Evolutionary conservation across 495 filamentous ascomycete genomes (phyloP).

Genomic region (Penicillium silybi): DNA sequence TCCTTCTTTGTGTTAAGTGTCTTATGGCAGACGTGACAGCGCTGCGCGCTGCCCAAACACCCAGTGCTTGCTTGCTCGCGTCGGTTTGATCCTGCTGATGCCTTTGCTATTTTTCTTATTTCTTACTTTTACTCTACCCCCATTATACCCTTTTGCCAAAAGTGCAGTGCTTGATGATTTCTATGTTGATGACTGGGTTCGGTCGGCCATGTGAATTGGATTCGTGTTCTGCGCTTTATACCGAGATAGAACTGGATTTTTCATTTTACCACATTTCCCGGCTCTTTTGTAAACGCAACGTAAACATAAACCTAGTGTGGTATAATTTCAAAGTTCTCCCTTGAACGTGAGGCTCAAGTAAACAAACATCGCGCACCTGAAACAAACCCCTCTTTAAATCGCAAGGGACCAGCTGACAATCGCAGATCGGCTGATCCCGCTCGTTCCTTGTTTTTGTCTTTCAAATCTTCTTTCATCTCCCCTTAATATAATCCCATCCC

Average conservation of each 20-base stretch:
- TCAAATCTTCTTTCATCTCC: background rate
- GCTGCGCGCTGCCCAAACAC: constrained; percentile 15
- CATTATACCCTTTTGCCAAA: constrained; percentile 17
- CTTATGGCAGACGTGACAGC: constrained; percentile 6
- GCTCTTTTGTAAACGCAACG: too few relatives aligned
- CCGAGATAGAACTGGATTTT: background rate
- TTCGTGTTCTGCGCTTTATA: constrained; percentile 9
- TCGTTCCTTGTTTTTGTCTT: background rate
- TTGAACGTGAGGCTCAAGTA: background rate
- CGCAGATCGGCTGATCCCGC: background rate
- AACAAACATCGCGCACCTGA: background rate
- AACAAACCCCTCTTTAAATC: background rate
- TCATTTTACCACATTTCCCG: background rate
- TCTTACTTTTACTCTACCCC: constrained; percentile 1
- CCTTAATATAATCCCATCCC: background rate
- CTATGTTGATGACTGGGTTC: constrained; percentile 11
- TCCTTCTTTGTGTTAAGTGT: background rate
- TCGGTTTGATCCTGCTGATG: background rate
- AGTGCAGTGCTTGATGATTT: constrained; percentile 11
- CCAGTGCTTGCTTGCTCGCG: constrained; percentile 1
- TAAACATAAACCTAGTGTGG: too few relatives aligned
- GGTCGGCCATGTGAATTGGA: constrained; percentile 5
- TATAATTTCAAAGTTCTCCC: too few relatives aligned
- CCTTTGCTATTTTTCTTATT: background rate
- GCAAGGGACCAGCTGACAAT: background rate